Conservation (phyloP, 495 filamentous ascomycete species). For the Penicillium dipodomyicola region DNA sequence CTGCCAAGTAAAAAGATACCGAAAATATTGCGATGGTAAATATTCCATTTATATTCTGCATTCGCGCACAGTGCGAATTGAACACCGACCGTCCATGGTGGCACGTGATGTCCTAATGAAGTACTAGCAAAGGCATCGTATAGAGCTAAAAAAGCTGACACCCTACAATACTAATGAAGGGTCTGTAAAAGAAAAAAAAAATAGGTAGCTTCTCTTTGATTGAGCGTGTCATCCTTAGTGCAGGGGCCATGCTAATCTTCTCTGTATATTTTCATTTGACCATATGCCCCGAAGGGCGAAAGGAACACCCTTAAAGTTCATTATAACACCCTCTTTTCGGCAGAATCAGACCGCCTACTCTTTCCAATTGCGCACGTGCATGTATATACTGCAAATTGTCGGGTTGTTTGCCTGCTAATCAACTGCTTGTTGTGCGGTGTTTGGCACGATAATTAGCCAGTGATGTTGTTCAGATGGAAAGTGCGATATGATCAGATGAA, state of each 20-base stretch:
- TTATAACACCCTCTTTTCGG: constrained; percentile 20
- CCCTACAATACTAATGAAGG: background rate
- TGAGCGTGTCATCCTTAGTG: constrained; percentile 99
- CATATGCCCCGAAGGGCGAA: constrained; percentile 69
- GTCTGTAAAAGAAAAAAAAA: constrained; percentile 51
- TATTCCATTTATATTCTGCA: background rate
- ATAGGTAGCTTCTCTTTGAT: constrained; percentile 92
- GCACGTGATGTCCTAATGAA: background rate
- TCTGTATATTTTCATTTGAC: constrained; percentile 83
- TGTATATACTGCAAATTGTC: background rate
- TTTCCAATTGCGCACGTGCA: background rate
- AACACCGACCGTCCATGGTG: background rate
- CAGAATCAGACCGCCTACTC: constrained; percentile 2
- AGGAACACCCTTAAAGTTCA: constrained; percentile 13
- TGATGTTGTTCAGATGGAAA: background rate
- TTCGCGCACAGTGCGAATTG: background rate
- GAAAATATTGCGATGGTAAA: background rate
- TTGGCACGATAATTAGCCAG: background rate
- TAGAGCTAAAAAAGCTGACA: background rate
- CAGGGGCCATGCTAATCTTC: constrained; percentile 99
- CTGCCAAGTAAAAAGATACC: background rate
- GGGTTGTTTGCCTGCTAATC: background rate
- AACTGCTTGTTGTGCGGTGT: background rate
- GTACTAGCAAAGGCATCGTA: background rate
- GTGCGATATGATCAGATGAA: background rate